Base-by-base conservation (phyloP, 169 alveolate genomes). In the Neospora caninum region DNA sequence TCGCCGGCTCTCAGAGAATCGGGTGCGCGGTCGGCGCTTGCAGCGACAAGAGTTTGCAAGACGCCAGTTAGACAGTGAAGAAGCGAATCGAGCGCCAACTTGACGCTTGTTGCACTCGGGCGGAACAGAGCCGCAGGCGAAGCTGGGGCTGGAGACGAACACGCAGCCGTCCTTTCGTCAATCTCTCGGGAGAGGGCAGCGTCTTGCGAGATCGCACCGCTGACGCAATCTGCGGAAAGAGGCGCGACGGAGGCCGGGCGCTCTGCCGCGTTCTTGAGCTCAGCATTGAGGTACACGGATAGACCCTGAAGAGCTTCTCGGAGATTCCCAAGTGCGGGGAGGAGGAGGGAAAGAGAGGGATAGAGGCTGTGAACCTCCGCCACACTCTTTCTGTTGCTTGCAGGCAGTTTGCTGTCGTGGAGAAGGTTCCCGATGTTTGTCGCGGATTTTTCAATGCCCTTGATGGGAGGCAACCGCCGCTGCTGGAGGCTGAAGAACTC, bases 401-500 rank as follows among this genome's bases (percentile, higher is more conserved):
- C 80, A 80, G 58, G 94, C 82, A 91, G 89, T 54, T 91, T 91
- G 82, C 88, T 64, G 82, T 91, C 94, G 64, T 91, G 94, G 49
- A 91, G 89, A 82, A 91, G n/a, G 27, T 7, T 64, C 10, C 64
- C 82, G 16, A 91, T 83, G 78, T 91, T 45, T 31, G 84, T 58
- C 18, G 94, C 49, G 16, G 67, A 83, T 36, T 10, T 58, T 38
- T 43, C 64, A 13, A 70, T 41, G 38, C 94, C 89, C 54, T 42
- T 49, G 18, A 84, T 36, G 22, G 88, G 89, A n/a, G 94, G 73
- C 49, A 91, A 58, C 29, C 31, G 80, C 54, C 43, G n/a, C 64
- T 34, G 45, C 43, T 31, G 58, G 83, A 73, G 80, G 54, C 43
- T 43, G 58, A 91, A n/a, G 31, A n/a, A n/a, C 53, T 70, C 94